Base-by-base conservation (phyloP, 2,329 filamentous ascomycete species). In the Aureobasidium vineae region DNA sequence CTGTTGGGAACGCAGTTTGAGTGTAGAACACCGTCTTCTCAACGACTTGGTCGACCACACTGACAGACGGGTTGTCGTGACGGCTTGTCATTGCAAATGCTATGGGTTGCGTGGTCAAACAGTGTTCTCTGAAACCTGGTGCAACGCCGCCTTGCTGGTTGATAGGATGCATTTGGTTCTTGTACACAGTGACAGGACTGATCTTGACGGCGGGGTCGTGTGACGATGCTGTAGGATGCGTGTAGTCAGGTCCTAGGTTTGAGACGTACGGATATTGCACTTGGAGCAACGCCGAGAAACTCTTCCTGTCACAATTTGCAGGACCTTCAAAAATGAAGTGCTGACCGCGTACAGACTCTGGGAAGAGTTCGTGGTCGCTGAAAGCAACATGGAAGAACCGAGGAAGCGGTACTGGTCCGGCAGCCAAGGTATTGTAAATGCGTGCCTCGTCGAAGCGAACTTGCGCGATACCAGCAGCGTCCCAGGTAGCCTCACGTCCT, bases 361-460 rank as follows among this genome's bases (percentile, higher is more conserved):
- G 91, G 77, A 97, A 98, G 0, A 94, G 93, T 65, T 97, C 86
- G 16, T 63, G 60, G 5, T 94, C 94, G 73, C 89, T 91, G 80
- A 95, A 98, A 15, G 88, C 84, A 33, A 98, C 93, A 70, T 91
- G 90, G 85, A 96, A 98, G 78, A 96, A 98, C 69, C 94, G 90
- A 13, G 91, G 89, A 68, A 57, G 57, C 7, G 40, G 40, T 28
- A 64, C 57, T 2, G 43, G 50, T 19, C 57, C 52, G 13, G 49
- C 60, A 92, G 60, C 89, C 91, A 23, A 93, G 94, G 79, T 97
- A 97, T 7, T 85, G 76, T 97, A 90, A 0, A 93, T 90, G 68
- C 93, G 86, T 0, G 95, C 93, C 28, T 99, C 84, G 78, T 99
- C 97, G 40, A 89, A 84, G 72, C 96, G 97, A 78, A 99, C 95